Base-by-base conservation (phyloP, 2,329 filamentous ascomycete genomes). In the Exophiala bonariae region DNA sequence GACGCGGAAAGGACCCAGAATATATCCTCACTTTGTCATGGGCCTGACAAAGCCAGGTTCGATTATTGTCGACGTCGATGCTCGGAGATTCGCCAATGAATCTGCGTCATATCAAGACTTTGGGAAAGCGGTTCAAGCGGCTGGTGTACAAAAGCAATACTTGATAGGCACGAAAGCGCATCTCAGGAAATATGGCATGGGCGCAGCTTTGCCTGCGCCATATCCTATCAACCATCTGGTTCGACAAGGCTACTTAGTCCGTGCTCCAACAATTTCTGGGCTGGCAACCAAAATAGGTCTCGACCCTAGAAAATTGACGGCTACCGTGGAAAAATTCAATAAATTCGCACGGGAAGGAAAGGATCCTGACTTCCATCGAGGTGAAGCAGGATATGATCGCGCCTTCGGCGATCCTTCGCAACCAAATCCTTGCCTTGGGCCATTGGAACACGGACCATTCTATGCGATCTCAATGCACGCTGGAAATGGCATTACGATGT, bases 401-500 rank as follows among this genome's bases (percentile, higher is more conserved):
- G 64, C 52, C 49, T 60, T 64, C 22, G 66, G 65, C n/a, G 64
- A 69, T 48, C n/a, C n/a, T 54, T 61, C 9, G 50, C 44, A 52
- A 30, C 59, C 59, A 14, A 66, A 66, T 43, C 61, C 58, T 3
- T 64, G 62, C 51, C 58, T 68, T 23, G 66, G 62, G 6, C 39
- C 57, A 10, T 52, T 67, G 16, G 56, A 55, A 7, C 56, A 59
- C 39, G 47, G 50, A 1, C 65, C 63, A 7, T 66, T 65, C 44
- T 66, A 63, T 47, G 67, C 67, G 0, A 42, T 64, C 9, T 58
- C 54, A 28, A 43, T 69, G 2, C 65, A 54, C 40, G 64, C 68
- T 4, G 66, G 67, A 5, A 63, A 70, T 45, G 44, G 67, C 10
- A 63, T 65, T 3, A 70, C 66, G 14, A 68, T 67, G 53, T 65